Evolutionary conservation across 768 basidiomycete species (phyloP).

Genomic region (Hericium erinaceus): DNA sequence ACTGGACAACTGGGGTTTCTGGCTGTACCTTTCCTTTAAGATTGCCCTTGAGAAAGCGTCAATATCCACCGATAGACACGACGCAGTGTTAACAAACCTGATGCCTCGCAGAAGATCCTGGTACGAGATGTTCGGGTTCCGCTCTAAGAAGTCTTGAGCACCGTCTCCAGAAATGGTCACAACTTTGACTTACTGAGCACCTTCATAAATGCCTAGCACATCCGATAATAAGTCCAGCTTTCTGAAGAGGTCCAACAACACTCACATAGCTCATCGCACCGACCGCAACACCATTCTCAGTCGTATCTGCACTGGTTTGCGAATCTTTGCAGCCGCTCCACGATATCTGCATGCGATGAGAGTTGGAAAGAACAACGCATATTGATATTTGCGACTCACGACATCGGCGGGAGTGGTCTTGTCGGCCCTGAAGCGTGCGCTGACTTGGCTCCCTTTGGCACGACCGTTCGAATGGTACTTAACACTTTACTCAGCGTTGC

Average conservation of each 20-base stretch:
- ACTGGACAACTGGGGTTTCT: conserved; percentile 67
- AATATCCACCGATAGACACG: no score
- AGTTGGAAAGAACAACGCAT: neutral
- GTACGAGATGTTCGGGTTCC: conserved; percentile 8
- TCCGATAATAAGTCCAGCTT: neutral
- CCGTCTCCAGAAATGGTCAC: neutral
- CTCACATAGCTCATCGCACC: conserved; percentile 16
- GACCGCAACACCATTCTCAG: conserved; percentile 6
- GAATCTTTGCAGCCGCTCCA: conserved; percentile 14
- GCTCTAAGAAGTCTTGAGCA: conserved; percentile 1
- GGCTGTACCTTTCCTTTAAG: conserved; percentile 49
- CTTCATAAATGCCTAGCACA: conserved; percentile 5
- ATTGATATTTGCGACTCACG: neutral
- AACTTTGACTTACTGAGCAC: conserved; percentile 3
- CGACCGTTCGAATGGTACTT: conserved; percentile 14
- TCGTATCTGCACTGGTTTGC: conserved; percentile 3
- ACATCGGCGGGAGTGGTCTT: conserved; percentile 13
- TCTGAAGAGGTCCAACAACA: neutral
- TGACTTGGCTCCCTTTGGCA: conserved; percentile 2
- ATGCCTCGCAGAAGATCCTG: conserved; percentile 11
- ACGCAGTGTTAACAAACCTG: neutral
- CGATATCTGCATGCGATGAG: conserved; percentile 2
- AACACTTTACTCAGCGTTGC: neutral
- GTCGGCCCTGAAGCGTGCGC: neutral
- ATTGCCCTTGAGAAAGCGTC: conserved; percentile 30